phyloP scores from a whole-genome alignment of 306 rosid genomes.

The Chamaecrista fasciculata region DNA sequence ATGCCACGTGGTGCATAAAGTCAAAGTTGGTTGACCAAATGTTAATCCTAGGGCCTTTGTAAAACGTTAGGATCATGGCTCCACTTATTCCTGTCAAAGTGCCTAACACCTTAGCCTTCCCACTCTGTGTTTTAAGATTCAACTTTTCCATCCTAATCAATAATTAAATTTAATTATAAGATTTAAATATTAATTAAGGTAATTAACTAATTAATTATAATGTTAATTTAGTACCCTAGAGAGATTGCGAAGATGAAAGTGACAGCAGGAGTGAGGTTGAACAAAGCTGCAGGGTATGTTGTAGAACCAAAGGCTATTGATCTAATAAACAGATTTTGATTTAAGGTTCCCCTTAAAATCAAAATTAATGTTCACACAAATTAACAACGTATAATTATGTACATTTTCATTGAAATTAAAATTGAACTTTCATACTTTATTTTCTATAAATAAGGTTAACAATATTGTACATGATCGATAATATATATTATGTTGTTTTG shows the following conservation, averaged over 20 bases:
- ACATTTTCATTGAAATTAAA: no score
- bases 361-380: no score
- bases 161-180: no score
- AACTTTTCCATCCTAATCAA: slow-evolving; percentile 38
- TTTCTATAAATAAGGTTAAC: no score
- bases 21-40: slow-evolving; percentile 35
- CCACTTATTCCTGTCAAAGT: slow-evolving; percentile 45
- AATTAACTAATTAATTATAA: no score
- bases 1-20: slow-evolving; percentile 1
- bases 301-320: slow-evolving; percentile 49
- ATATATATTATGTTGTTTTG: no score
- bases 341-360: slow-evolving; percentile 52
- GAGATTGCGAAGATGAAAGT: slow-evolving; percentile 52
- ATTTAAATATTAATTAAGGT: no score
- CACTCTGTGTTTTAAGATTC: slow-evolving; percentile 30
- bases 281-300: slow-evolving; percentile 51
- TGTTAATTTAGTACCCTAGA: no score
- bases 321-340: slow-evolving; percentile 43
- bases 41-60: slow-evolving; percentile 37
- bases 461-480: no score
- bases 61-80: slow-evolving; percentile 54
- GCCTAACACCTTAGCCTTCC: slow-evolving; percentile 48
- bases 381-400: no score
- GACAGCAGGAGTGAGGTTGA: slow-evolving; percentile 52
- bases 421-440: no score